Evolutionary conservation across 768 basidiomycete genomes (phyloP), one percentile per base, ranked within the genome.

Genomic region (Auriscalpium vulgare): DNA sequence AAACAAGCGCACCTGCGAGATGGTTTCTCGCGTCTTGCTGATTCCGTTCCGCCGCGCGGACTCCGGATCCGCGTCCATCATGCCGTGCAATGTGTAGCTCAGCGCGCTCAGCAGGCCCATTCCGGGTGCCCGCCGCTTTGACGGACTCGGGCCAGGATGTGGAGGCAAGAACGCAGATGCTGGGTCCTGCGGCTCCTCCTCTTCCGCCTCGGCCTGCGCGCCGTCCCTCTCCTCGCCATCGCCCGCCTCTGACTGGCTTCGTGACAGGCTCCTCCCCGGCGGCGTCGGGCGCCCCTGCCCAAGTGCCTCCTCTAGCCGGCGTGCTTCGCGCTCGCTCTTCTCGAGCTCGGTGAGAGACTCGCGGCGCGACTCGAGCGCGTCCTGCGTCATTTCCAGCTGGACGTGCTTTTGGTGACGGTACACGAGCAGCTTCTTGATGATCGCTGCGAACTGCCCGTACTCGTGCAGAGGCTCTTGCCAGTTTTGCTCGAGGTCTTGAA

Each of bases 61-160:
- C 74, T 98, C 97, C 3, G 97, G 97, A 71, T 99, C 97, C 16
- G 90, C 90, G 63, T 99, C 97, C 87, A 99, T 97, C 85, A 98
- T 95, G 5, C 95, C 95, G 62, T 95, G 93, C 54, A 99, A 69
- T 21, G 94, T 95, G 71, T 97, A 95, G 66, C 88, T 93, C 45
- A 99, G 74, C 14, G 97, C 97, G 62, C 85, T 92, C 37, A 99
- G 65, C 21, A 99, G 72, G 17, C 91, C 94, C 79, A 90, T 90
- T 8, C 88, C 89, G 53, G 88, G 87, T 11, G 84, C 73, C 55
- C 80, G 78, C 53, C 78, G 71, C 67, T 78, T 77, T 37, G 78
- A 72, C 53, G 87, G 86, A 63, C 78, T 88, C 14, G 86, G 84
- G 7, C 87, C 88, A n/a, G 87, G 89, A 66, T 88, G 88, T 7